Base-by-base conservation (phyloP, 1,139 yeast species). In the Kurtzmaniella natalensis region DNA sequence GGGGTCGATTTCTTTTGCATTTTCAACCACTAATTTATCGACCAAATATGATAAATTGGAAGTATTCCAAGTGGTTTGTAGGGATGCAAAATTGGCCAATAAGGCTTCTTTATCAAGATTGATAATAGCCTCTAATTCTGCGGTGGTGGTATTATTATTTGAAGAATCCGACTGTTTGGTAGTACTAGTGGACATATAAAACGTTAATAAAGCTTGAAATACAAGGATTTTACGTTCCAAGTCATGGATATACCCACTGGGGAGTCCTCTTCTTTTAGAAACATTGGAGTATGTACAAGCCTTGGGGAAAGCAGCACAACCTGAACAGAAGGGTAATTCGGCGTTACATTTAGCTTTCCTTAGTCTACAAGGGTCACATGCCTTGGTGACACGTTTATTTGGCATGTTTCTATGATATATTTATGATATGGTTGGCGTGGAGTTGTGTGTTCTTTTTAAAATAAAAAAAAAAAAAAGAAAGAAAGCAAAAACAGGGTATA, bases 261-360 rank as follows among this genome's bases (percentile, higher is more conserved):
- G 56, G 22, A 52, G 37, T 2, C 57, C 57, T 34, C 57, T 35
- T 36, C 55, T 34, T 35, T 52, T 51, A 2, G 40, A 26, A 3
- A 51, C 39, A 22, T 46, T 45, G 7, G 53, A 38, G 28, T 51
- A 52, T 3, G 42, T 36, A 33, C 57, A 52, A 9, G 35, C 35
- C 25, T 41, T 46, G 10, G 43, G 34, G 18, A 28, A 35, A 11
- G 35, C 32, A 13, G 32, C 24, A 36, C 58, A 53, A 18, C 44
- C 48, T 2, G 56, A 40, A 33, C 58, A 53, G 10, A 36, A 27
- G 2, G 58, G 57, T 3, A 46, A 23, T 28, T 38, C 36, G 1
- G 57, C 59, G 36, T 53, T 58, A 38, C 59, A 53, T 35, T 51
- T 53, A 11, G 54, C 53, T 31, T 50, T 51, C 33, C 48, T 48